Evolutionary conservation across 129 eudicot genomes (phyloP).

Genomic region (Ambrosia trifida): DNA sequence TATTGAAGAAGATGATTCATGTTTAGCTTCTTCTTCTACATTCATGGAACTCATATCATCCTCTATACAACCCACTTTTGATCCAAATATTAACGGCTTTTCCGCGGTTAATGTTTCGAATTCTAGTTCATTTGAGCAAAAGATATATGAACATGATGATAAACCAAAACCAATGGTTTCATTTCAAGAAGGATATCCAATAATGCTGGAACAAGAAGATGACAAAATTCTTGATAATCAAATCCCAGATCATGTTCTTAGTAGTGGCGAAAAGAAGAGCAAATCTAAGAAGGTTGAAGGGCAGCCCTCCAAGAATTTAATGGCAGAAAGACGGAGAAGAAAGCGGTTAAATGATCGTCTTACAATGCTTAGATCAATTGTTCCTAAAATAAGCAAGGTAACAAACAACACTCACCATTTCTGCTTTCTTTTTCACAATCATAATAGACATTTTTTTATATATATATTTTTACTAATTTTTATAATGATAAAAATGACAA

Average conservation of each 20-base stretch:
- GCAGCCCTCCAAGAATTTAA: slow-evolving; percentile 68
- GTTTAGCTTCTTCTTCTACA: slow-evolving; percentile 28
- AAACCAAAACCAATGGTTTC: slow-evolving; percentile 21
- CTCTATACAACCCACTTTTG: slow-evolving; percentile 31
- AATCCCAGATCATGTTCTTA: slow-evolving; percentile 13
- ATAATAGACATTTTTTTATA: too few relatives aligned
- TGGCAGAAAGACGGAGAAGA: slow-evolving; percentile 73
- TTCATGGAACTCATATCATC: slow-evolving; percentile 37
- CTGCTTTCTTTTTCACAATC: neutral
- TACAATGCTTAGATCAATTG: slow-evolving; percentile 74
- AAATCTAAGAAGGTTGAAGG: slow-evolving; percentile 49
- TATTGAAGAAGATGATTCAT: slow-evolving; percentile 24
- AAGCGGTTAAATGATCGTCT: slow-evolving; percentile 71
- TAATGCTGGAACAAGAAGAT: slow-evolving; percentile 21
- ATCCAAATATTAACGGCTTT: slow-evolving; percentile 25
- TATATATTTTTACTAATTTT: neutral
- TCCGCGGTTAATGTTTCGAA: slow-evolving; percentile 33
- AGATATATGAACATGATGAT: slow-evolving; percentile 16
- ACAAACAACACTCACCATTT: neutral
- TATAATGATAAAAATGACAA: slow-evolving; percentile 1
- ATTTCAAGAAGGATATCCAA: slow-evolving; percentile 13
- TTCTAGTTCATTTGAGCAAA: slow-evolving; percentile 39
- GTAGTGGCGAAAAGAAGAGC: slow-evolving; percentile 33
- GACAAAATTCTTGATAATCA: slow-evolving; percentile 29
- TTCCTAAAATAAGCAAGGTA: slow-evolving; percentile 76